Base-by-base conservation (phyloP, 1,284 basidiomycete genomes). In the Caloboletus inedulis region DNA sequence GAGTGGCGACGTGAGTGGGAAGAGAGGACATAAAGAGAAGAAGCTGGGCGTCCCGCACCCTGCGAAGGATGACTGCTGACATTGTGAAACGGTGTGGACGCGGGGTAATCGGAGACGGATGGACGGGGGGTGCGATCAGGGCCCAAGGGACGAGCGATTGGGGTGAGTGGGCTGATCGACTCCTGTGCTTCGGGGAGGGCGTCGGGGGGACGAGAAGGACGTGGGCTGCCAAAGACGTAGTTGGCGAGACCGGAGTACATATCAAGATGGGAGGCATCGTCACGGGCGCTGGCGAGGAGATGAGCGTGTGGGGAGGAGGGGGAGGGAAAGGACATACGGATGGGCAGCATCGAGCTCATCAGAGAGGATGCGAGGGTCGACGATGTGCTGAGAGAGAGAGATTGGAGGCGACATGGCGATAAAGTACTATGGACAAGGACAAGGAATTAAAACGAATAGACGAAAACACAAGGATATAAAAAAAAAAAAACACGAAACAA, bases 121-220 rank as follows among this genome's bases (percentile, higher is more conserved):
- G 79, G 79, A 40, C 81, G 75, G 21, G 80, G 81, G 1, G 80
- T 83, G 40, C 75, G 74, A 63, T 82, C 79, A 34, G 72, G 59
- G 36, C 61, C 69, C 41, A 52, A 16, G 7, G 43, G 61, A n/a
- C 36, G 62, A 12, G 49, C 12, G 23, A 52, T 25, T n/a, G 64
- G 51, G 1, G 59, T 58, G 54, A 68, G 63, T 1, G 69, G 69
- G 12, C 66, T 69, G 67, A 71, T 57, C 34, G 41, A 39, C 23
- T 59, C 57, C 29, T 53, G 4, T 16, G 45, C 18, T 5, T 66
- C 68, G 13, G 52, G 21, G 27, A 9, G 21, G 10, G 49, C 43
- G 57, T 64, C 57, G 43, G 58, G 45, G 10, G 35, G 25, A 21
- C 47, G 56, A 25, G 49, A 37, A 18, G 48, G 46, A 7, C 48